Base-by-base conservation (phyloP, 139 green algal genomes). In the Tetradesmus obliquus region DNA sequence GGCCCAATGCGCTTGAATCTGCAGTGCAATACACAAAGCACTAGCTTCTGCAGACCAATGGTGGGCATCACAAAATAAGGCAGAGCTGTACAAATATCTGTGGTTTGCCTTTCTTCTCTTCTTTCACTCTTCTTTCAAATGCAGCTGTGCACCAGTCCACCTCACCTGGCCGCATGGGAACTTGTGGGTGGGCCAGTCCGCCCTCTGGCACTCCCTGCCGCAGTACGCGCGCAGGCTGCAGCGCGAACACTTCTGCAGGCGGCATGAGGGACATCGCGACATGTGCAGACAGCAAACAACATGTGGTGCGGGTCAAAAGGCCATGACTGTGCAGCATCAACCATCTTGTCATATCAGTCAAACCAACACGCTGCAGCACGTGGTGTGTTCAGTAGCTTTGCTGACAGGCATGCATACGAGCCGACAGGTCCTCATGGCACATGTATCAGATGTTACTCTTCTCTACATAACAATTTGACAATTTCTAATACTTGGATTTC, bases 111-210 rank as follows among this genome's bases (percentile, higher is more conserved):
- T 13, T n/a, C n/a, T 7, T 2, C 8, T 8, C n/a, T 57, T 57
- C 9, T 15, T 55, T 9, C 9, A 55, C 55, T n/a, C 22, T 84
- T 8, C 5, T 84, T 24, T 57, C 8, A 24, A 0, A 7, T 19
- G n/a, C 45, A 20, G n/a, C 24, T 20, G 9, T 84, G 0, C n/a
- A n/a, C n/a, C n/a, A n/a, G n/a, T n/a, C n/a, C n/a, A n/a, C n/a
- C 82, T 32, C 55, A 88, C 82, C 82, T 76, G 55, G 1, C 12
- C 24, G 53, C 82, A 88, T 7, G 82, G 82, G 19, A 76, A 54
- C 82, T 88, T 88, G 82, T 88, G 82, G 2, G 62, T 54, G 8
- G 82, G 82, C 82, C 82, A 88, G 82, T 88, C 82, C 19, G 19
- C 22, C 32, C 3, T 54, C 55, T 88, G 82, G 19, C 82, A 88